phyloP scores from a whole-genome alignment of 1,284 basidiomycete genomes.

The Entoloma clypeatum region DNA sequence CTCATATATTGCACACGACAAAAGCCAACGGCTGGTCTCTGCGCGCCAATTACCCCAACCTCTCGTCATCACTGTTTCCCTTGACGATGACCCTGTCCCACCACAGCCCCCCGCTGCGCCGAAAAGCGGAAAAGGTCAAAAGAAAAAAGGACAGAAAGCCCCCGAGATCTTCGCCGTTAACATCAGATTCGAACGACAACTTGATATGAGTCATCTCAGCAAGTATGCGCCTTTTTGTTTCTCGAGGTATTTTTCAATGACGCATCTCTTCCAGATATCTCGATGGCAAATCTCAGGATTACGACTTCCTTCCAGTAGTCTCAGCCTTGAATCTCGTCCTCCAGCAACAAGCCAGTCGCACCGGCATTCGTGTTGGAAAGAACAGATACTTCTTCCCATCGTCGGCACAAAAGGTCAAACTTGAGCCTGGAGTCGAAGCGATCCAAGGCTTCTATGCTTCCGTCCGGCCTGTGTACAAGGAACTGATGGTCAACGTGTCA shows the following conservation, averaged over 20 bases:
- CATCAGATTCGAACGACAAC: constrained; percentile 44
- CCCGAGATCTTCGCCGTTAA: constrained; percentile 50
- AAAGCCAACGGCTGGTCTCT: constrained; percentile 55
- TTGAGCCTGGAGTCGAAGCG: constrained; percentile 52
- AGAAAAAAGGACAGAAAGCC: too few relatives aligned
- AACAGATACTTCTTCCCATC: constrained; percentile 60
- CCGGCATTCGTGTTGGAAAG: constrained; percentile 54
- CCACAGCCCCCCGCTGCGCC: too few relatives aligned
- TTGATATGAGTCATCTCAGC: constrained; percentile 41
- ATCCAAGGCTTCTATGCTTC: constrained; percentile 68
- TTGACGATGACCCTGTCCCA: constrained; percentile 56
- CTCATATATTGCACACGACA: constrained; percentile 58
- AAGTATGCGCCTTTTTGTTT: constrained; percentile 38
- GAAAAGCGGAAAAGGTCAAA: too few relatives aligned
- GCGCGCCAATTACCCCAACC: constrained; percentile 53
- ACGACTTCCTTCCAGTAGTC: constrained; percentile 50
- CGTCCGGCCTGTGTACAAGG: constrained; percentile 57
- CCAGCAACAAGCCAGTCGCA: constrained; percentile 51
- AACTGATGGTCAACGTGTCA: constrained; percentile 68
- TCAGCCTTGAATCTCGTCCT: constrained; percentile 66
- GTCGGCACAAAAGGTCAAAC: constrained; percentile 21
- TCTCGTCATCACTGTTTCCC: constrained; percentile 44
- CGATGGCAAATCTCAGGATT: constrained; percentile 41
- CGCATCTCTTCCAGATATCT: constrained; percentile 41
- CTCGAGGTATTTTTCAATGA: neutral